These are phyloP conservation scores for Cubamyces sp. DNA, from an alignment of 768 basidiomycete genomes.

Conservation along the genomic window DNA sequence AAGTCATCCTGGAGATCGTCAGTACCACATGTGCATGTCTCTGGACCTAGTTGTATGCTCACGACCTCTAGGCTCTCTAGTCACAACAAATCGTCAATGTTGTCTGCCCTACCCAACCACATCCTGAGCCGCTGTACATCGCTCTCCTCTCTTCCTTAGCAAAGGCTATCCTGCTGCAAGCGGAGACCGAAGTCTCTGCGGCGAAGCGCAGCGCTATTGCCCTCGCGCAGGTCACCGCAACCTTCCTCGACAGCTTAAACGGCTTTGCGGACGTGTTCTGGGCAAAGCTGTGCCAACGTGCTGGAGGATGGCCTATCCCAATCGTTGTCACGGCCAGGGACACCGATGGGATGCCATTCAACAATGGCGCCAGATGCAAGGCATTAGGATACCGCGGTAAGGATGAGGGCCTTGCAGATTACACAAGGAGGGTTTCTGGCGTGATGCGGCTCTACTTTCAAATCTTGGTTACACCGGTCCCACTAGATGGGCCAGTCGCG, in stretches of 20 bases:
- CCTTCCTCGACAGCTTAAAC: constrained; percentile 58
- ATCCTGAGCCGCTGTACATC: constrained; percentile 54
- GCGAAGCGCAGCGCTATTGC: constrained; percentile 86
- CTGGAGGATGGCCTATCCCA: constrained; percentile 88
- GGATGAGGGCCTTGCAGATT: constrained; percentile 63
- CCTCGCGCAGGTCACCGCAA: constrained; percentile 75
- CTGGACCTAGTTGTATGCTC: constrained; percentile 17
- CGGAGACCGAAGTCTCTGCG: constrained; percentile 93
- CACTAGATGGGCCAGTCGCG: constrained; percentile 45
- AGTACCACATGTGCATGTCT: constrained; percentile 31
- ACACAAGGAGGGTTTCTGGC: constrained; percentile 70
- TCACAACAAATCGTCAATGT: constrained; percentile 48
- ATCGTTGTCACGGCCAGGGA: constrained; percentile 58
- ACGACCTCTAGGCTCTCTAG: constrained; percentile 33
- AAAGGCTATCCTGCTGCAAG: constrained; percentile 90
- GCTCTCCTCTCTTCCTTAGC: constrained; percentile 87
- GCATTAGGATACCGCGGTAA: constrained; percentile 58
- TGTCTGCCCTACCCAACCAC: constrained; percentile 38
- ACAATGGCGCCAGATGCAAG: constrained; percentile 46
- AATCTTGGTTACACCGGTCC: constrained; percentile 52
- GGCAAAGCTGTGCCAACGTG: constrained; percentile 82
- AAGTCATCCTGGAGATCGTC: constrained; percentile 67
- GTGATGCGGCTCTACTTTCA: constrained; percentile 88
- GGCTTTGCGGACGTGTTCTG: constrained; percentile 78
- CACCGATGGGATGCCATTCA: constrained; percentile 54